Percentiles rank a stretch among this genome's conserved stretches.
These are phyloP conservation scores for Clonostachys rhizophaga DNA, from an alignment of 2,329 filamentous ascomycete genomes.

Conservation along the genomic window DNA sequence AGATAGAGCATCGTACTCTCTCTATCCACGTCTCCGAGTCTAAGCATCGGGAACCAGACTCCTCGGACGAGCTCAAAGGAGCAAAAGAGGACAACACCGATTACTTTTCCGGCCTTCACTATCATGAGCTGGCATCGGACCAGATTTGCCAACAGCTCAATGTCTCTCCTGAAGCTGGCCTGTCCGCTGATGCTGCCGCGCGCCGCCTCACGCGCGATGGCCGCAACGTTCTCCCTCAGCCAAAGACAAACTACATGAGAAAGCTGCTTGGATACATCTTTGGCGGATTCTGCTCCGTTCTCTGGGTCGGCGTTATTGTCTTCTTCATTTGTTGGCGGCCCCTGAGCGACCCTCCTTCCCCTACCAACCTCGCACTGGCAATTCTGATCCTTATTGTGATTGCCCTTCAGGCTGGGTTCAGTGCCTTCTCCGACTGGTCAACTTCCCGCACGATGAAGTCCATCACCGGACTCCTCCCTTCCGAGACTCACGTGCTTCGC, in stretches of 20 bases:
- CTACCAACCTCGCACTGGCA: conserved; percentile 36
- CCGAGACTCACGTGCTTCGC: conserved; percentile 35
- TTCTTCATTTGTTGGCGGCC: conserved; percentile 43
- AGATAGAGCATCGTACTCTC: conserved; percentile 31
- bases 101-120: conserved; percentile 34
- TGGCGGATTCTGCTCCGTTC: conserved; percentile 40
- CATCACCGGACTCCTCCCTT: conserved; percentile 37
- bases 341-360: conserved; percentile 35
- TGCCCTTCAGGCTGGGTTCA: conserved; percentile 37
- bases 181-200: conserved; percentile 24
- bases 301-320: conserved; percentile 38
- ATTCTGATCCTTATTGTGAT: conserved; percentile 42
- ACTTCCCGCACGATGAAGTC: conserved; percentile 39
- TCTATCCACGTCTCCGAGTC: conserved; percentile 32
- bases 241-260: conserved; percentile 34
- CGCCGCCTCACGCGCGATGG: conserved; percentile 31
- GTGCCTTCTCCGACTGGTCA: conserved; percentile 42
- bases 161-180: conserved; percentile 22
- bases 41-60: conserved; percentile 12
- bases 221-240: conserved; percentile 31
- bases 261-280: conserved; percentile 36
- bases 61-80: conserved; percentile 5
- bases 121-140: conserved; percentile 24
- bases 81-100: conserved; percentile 28
- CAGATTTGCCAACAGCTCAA: conserved; percentile 32